A percentile compares a stretch with the other conserved stretches of the same genome.
Conservation (phyloP, 1,139 yeast genomes). For the Zygosaccharomyces pseudobailii region DNA sequence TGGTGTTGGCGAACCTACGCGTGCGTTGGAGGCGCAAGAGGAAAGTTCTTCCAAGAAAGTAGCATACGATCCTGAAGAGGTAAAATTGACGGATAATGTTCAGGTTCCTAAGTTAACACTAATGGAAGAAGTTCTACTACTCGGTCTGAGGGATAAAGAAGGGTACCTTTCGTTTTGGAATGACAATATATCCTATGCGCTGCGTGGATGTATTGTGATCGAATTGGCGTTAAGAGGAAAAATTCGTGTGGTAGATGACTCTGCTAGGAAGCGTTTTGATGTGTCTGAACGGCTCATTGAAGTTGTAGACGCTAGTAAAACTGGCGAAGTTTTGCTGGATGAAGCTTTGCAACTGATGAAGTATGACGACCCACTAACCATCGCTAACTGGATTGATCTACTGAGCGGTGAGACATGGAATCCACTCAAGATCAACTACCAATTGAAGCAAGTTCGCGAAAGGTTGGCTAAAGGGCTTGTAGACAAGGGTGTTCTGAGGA, state of each 20-base stretch:
- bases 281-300: constrained; percentile 82
- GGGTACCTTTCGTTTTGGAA: constrained; percentile 98
- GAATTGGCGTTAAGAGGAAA: constrained; percentile 90
- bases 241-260: constrained; percentile 84
- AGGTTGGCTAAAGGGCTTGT: constrained; percentile 94
- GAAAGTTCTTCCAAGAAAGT: constrained; percentile 40
- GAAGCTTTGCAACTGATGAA: constrained; percentile 91
- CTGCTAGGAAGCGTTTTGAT: constrained; percentile 88
- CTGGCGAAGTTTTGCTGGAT: constrained; percentile 93
- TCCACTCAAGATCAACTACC: constrained; percentile 87
- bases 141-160: constrained; percentile 92
- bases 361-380: constrained; percentile 72
- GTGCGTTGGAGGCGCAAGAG: constrained; percentile 21
- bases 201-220: constrained; percentile 88
- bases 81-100: constrained; percentile 37
- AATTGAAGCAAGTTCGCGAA: constrained; percentile 94
- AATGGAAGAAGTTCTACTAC: constrained; percentile 91
- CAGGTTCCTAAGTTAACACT: constrained; percentile 71
- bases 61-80: constrained; percentile 74
- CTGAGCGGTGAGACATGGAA: constrained; percentile 98
- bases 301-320: constrained; percentile 77
- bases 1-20: constrained; percentile 17
- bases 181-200: constrained; percentile 92
- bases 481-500: constrained; percentile 94
- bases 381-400: constrained; percentile 90